Conservation (phyloP, 2,329 filamentous ascomycete species). For the Alternaria tenuissima region DNA sequence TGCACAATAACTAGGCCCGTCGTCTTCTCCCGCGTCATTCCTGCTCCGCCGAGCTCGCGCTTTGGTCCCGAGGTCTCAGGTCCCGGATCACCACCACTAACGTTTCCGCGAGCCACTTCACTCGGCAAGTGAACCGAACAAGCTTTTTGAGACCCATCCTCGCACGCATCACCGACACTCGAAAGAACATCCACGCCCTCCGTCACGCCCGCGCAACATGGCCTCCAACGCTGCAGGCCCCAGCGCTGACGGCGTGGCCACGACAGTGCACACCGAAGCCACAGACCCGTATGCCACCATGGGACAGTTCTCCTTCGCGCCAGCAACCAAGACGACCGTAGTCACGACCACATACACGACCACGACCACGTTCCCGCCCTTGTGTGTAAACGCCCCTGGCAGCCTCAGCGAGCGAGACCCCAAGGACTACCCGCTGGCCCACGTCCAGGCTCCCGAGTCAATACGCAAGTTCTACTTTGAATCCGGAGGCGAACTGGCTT, state of each 20-base stretch:
- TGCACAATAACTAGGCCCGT: slow-evolving; percentile 16
- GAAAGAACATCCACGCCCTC: background rate
- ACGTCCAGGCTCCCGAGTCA: slow-evolving; percentile 80
- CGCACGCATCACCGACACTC: background rate
- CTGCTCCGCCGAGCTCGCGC: slow-evolving; percentile 19
- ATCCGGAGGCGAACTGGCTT: slow-evolving; percentile 67
- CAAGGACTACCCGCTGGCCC: slow-evolving; percentile 89
- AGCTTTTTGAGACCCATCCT: background rate
- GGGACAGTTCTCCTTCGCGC: slow-evolving; percentile 68
- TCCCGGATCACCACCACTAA: slow-evolving; percentile 16
- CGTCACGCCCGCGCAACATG: slow-evolving; percentile 34
- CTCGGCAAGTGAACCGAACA: slow-evolving; percentile 10
- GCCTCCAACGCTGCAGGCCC: slow-evolving; percentile 35
- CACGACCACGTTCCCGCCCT: slow-evolving; percentile 80
- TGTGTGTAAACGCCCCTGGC: slow-evolving; percentile 77
- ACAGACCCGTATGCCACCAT: slow-evolving; percentile 55
- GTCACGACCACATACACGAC: slow-evolving; percentile 94
- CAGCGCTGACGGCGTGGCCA: slow-evolving; percentile 36
- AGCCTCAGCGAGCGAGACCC: slow-evolving; percentile 77
- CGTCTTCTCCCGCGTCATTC: slow-evolving; percentile 11
- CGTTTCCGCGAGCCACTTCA: slow-evolving; percentile 11
- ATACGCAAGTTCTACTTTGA: slow-evolving; percentile 81
- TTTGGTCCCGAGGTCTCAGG: slow-evolving; percentile 14
- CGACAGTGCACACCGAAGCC: slow-evolving; percentile 33
- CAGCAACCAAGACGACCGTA: slow-evolving; percentile 70